These are phyloP conservation scores for Alternaria novae-zelandiae DNA, from an alignment of 2,329 filamentous ascomycete genomes.

Conservation along the genomic window DNA sequence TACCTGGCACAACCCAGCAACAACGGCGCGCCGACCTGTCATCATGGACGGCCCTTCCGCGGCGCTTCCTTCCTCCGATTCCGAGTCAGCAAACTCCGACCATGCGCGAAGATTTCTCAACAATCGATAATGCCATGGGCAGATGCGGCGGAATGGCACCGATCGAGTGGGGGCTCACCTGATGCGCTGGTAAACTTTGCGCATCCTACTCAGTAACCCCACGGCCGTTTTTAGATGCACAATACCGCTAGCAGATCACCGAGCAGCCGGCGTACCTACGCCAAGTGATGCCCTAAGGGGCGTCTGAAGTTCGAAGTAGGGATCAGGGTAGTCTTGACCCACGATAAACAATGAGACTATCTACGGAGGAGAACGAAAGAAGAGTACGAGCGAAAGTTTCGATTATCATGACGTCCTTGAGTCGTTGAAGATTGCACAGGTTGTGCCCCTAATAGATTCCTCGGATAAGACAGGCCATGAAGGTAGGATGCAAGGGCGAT, in stretches of 20 bases:
- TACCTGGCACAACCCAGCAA: neutral
- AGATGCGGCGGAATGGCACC: neutral
- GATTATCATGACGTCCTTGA: neutral
- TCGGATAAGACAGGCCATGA: neutral
- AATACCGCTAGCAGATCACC: neutral
- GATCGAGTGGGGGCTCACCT: neutral
- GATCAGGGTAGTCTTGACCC: neutral
- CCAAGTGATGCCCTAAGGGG: neutral
- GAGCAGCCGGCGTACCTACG: neutral
- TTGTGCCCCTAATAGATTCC: neutral
- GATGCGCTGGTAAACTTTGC: neutral
- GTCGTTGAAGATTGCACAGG: neutral
- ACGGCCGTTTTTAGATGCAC: neutral
- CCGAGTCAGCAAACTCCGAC: neutral
- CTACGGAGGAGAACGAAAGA: neutral
- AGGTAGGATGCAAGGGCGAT: neutral
- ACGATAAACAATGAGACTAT: neutral
- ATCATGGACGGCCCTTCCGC: neutral
- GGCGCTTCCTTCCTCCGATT: neutral
- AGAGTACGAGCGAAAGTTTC: neutral
- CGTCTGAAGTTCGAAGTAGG: neutral
- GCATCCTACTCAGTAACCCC: neutral
- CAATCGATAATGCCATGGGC: neutral
- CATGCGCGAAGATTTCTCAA: neutral
- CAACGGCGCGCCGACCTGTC: neutral